A percentile compares a stretch with the other conserved stretches of the same genome.
Conservation (phyloP, 1,139 yeast species). For the Groenewaldozyma sp. region DNA sequence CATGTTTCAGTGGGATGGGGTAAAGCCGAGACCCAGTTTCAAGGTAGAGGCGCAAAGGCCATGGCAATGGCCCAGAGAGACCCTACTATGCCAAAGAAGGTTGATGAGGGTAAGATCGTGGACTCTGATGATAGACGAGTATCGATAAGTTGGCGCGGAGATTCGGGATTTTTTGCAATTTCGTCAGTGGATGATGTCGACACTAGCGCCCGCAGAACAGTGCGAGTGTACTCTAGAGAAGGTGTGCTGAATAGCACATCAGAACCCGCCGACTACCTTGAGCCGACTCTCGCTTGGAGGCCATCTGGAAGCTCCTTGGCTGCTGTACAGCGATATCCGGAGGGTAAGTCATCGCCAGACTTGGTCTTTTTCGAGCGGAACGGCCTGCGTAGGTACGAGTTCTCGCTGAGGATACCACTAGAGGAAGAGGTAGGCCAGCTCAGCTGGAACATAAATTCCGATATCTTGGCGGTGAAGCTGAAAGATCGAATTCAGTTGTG, state of each 20-base stretch:
- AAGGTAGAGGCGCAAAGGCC: constrained; percentile 72
- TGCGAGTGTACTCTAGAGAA: constrained; percentile 78
- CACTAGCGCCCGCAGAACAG: constrained; percentile 53
- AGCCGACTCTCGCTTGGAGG: constrained; percentile 70
- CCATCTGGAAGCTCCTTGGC: constrained; percentile 89
- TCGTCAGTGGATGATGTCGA: constrained; percentile 51
- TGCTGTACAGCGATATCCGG: constrained; percentile 52
- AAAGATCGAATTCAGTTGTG: constrained; percentile 64
- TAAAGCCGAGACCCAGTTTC: constrained; percentile 89
- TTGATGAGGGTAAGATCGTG: constrained; percentile 53
- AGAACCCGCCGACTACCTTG: constrained; percentile 83
- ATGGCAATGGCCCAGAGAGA: constrained; percentile 60
- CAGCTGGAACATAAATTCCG: constrained; percentile 79
- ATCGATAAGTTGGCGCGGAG: constrained; percentile 86
- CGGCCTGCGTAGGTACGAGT: constrained; percentile 87
- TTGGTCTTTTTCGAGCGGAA: constrained; percentile 79
- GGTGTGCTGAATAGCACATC: constrained; percentile 67
- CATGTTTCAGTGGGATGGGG: constrained; percentile 99
- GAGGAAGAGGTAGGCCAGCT: constrained; percentile 43
- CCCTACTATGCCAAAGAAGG: constrained; percentile 78
- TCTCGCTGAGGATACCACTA: constrained; percentile 52
- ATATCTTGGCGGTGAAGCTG: constrained; percentile 61
- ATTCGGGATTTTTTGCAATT: constrained; percentile 74
- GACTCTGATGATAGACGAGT: constrained; percentile 44
- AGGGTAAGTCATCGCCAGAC: constrained; percentile 18